Base-by-base conservation (phyloP, 306 rosid genomes). In the Glycine soja region DNA sequence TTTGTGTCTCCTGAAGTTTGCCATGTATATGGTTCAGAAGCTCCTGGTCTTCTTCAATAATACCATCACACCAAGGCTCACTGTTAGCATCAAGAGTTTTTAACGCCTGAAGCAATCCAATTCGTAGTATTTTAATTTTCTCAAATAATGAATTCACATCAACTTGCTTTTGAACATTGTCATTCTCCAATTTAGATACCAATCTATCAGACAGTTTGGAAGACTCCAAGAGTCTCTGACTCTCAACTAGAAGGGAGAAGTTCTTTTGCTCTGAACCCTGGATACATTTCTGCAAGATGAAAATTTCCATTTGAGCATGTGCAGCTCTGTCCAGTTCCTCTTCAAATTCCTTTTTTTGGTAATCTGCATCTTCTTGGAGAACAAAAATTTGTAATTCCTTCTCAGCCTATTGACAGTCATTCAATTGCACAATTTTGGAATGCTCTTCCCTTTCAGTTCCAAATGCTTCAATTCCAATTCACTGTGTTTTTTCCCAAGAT, bases 201-300 rank as follows among this genome's bases (percentile, higher is more conserved):
- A 74, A 80, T 56, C 86, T 88, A 74, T 84, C 80, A 3, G 96
- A 90, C 75, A 79, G 66, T 75, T 83, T 81, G 71, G 89, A 88
- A 51, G 86, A 91, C 85, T 88, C 94, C 86, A 82, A 82, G 51
- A 89, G 90, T 80, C 90, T 86, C 87, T 86, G 94, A 58, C 59
- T 83, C 90, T 93, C 94, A 5, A 72, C 81, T 67, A 86, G 58
- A 77, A 89, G 89, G 58, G 92, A 85, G 34, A 85, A 64, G 64
- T 81, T 86, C 65, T 81, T 82, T 34, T 90, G 88, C 85, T 89
- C 92, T 81, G 89, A 82, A 85, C 88, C 95, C 32, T 62, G 68
- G 69, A 91, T 72, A 82, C 88, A 87, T 78, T 85, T 88, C 85
- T 87, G 92, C 86, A 93, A 81, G 89, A 95, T 51, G 74, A 93